Conservation (phyloP, 768 basidiomycete species). For the Lactarius sp. region DNA sequence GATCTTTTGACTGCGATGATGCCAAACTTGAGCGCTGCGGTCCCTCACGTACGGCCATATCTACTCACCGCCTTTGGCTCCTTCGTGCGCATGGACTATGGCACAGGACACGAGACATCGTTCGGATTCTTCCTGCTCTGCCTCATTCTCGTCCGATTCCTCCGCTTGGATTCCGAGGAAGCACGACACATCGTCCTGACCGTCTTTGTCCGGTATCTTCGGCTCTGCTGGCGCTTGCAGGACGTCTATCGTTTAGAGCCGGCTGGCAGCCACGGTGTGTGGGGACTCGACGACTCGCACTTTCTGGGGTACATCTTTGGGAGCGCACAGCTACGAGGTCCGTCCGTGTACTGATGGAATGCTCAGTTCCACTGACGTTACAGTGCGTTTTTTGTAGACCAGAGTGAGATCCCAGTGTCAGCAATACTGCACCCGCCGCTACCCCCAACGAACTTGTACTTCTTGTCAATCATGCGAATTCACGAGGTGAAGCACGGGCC, state of each 20-base stretch:
- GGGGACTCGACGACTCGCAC: conserved; percentile 91
- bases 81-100: conserved; percentile 89
- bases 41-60: conserved; percentile 72
- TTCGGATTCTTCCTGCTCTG: conserved; percentile 76
- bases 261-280: conserved; percentile 96
- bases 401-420: conserved; percentile 57
- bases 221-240: conserved; percentile 80
- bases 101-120: conserved; percentile 91
- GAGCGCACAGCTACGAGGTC: conserved; percentile 82
- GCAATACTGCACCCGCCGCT: conserved; percentile 55
- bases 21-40: conserved; percentile 38
- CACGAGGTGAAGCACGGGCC: conserved; percentile 79
- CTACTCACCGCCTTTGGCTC: conserved; percentile 84
- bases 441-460: conserved; percentile 72
- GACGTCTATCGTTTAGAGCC: conserved; percentile 89
- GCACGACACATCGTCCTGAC: conserved; percentile 55
- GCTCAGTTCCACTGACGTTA: background rate
- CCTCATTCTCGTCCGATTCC: conserved; percentile 63
- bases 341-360: conserved; percentile 14
- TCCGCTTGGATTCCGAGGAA: conserved; percentile 51
- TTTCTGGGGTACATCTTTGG: conserved; percentile 91
- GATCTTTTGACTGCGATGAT: conserved; percentile 47
- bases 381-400: conserved; percentile 40
- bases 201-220: conserved; percentile 75
- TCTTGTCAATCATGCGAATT: conserved; percentile 72